Percentiles rank a stretch among this genome's conserved stretches.
Evolutionary conservation across 176 grass and related monocot species (phyloP).

Genomic region (Zoysia pacifica): DNA sequence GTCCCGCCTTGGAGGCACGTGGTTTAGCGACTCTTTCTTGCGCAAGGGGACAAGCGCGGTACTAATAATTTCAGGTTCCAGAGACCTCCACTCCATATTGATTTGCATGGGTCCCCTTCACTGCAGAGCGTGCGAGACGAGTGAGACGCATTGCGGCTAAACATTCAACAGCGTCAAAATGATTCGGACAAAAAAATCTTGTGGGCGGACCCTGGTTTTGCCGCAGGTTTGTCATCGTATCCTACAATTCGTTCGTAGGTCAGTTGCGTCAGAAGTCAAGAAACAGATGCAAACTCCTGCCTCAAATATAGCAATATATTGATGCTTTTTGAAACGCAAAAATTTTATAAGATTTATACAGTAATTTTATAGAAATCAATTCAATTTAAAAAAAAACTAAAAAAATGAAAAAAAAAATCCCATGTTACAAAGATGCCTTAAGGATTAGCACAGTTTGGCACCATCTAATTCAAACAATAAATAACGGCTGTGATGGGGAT

Average conservation of each 20-base stretch:
- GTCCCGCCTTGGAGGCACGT: neutral
- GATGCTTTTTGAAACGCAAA: too few species aligned
- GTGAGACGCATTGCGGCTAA: neutral
- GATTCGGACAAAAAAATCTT: neutral
- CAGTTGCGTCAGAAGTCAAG: neutral
- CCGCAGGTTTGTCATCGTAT: neutral
- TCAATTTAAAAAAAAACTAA: too few species aligned
- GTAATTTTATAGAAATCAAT: too few species aligned
- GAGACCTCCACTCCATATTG: neutral
- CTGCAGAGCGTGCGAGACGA: neutral
- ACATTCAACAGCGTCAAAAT: neutral
- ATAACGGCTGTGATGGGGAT: neutral
- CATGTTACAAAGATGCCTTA: neutral
- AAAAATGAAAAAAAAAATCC: too few species aligned
- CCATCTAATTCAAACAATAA: neutral
- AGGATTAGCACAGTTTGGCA: neutral
- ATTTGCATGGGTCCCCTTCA: neutral
- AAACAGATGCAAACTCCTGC: neutral
- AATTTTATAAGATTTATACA: too few species aligned
- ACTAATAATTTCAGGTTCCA: neutral
- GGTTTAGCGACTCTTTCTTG: neutral
- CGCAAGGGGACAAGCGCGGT: neutral
- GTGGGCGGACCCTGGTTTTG: neutral
- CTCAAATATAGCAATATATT: too few species aligned
- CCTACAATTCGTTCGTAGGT: neutral